These are phyloP conservation scores for Microglena sp. DNA, from an alignment of 139 green algal genomes.

Conservation along the genomic window DNA sequence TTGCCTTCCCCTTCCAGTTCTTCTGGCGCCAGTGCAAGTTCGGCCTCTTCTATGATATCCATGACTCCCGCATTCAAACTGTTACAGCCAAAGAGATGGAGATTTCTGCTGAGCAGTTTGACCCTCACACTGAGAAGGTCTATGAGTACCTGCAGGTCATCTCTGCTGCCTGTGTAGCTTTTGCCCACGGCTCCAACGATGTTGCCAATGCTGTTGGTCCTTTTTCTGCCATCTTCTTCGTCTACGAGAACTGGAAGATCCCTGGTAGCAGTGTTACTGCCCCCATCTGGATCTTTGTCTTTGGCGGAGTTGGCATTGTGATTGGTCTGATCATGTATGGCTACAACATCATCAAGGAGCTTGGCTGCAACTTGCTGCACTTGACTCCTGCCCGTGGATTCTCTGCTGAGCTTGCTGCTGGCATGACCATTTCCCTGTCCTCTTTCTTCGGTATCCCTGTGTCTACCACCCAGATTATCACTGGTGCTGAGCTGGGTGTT, in stretches of 20 bases:
- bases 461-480: slow-evolving; percentile 25
- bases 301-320: slow-evolving; percentile 73
- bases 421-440: slow-evolving; percentile 22
- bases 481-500: slow-evolving; percentile 15
- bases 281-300: slow-evolving; percentile 38
- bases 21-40: not conserved
- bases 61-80: too few species aligned
- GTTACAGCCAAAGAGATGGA: slow-evolving; percentile 16
- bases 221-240: slow-evolving; percentile 54
- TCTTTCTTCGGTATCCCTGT: slow-evolving; percentile 30
- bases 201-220: slow-evolving; percentile 73
- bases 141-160: slow-evolving; percentile 65
- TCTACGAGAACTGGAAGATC: slow-evolving; percentile 29
- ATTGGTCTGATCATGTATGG: slow-evolving; percentile 64
- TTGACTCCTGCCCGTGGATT: slow-evolving; percentile 17
- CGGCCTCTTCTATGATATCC: too few species aligned
- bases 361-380: slow-evolving; percentile 8
- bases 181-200: slow-evolving; percentile 73
- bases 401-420: slow-evolving; percentile 25
- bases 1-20: not conserved
- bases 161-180: slow-evolving; percentile 69
- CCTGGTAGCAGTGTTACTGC: slow-evolving; percentile 1
- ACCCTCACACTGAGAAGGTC: slow-evolving; percentile 52
- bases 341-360: slow-evolving; percentile 27
- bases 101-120: slow-evolving; percentile 39